Percentiles rank a stretch among this genome's conserved stretches.
phyloP scores from a whole-genome alignment of 352 stramenopile species.

The Globisporangium cederbergense region DNA sequence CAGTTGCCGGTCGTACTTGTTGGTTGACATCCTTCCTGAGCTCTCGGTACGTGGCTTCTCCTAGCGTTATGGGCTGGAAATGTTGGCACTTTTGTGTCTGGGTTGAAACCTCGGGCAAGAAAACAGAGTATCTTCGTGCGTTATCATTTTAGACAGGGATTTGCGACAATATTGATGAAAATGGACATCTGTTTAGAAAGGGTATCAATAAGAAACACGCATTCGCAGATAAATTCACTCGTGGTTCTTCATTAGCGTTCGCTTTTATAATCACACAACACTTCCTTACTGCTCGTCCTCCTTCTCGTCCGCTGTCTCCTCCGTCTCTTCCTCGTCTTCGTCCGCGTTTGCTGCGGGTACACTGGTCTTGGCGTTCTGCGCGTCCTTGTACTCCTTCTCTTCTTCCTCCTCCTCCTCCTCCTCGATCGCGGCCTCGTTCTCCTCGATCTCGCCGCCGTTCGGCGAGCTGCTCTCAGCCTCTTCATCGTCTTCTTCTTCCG shows the following conservation, averaged over 20 bases:
- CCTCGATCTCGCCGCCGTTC: slow-evolving; percentile 5
- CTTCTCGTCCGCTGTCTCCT: slow-evolving; percentile 5
- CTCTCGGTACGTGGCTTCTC: not conserved
- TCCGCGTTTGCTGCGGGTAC: not conserved
- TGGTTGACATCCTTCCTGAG: slow-evolving; percentile 12
- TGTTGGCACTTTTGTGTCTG: not conserved
- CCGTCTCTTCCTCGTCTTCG: not conserved
- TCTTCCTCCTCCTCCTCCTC: slow-evolving; percentile 2
- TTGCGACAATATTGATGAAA: too few relatives aligned
- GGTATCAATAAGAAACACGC: not conserved
- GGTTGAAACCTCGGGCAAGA: not conserved
- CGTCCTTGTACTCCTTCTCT: not conserved
- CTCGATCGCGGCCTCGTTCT: slow-evolving; percentile 7
- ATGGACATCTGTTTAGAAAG: not conserved
- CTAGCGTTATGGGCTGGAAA: not conserved
- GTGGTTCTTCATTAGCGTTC: too few relatives aligned
- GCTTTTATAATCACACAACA: not conserved
- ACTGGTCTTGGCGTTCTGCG: not conserved
- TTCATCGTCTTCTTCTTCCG: not conserved
- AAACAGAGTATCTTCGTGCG: not conserved
- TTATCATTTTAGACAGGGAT: not conserved
- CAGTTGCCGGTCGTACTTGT: slow-evolving; percentile 99
- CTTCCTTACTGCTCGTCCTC: slow-evolving; percentile 3
- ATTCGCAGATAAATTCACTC: not conserved
- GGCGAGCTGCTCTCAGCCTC: not conserved